These are phyloP conservation scores for Talaromyces islandicus DNA, from an alignment of 2,329 filamentous ascomycete genomes.

Conservation along the genomic window DNA sequence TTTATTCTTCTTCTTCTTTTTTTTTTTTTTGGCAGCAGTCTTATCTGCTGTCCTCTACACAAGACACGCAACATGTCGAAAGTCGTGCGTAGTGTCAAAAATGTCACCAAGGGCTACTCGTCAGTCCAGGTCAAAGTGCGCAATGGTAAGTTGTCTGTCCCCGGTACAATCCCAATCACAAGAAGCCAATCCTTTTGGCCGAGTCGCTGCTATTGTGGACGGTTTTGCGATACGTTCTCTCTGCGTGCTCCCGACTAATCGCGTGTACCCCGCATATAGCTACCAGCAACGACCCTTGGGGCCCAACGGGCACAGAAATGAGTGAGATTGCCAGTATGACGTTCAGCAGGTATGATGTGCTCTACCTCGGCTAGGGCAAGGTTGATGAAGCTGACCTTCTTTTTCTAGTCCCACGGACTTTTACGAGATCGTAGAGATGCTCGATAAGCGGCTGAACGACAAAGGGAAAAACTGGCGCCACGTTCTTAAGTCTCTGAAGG, in stretches of 20 bases:
- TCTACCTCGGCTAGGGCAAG: not conserved
- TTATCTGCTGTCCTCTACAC: not conserved
- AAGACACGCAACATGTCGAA: conserved; percentile 68
- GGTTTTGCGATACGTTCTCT: not conserved
- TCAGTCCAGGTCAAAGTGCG: conserved; percentile 95
- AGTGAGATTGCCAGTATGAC: conserved; percentile 97
- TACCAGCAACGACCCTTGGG: conserved; percentile 98
- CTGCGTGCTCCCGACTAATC: not conserved
- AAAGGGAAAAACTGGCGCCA: conserved; percentile 99
- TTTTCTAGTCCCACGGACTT: conserved; percentile 78
- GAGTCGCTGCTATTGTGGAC: not conserved
- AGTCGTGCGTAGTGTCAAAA: conserved; percentile 95
- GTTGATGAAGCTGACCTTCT: not conserved
- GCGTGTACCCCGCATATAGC: conserved; percentile 49
- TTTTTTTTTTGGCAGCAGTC: not conserved
- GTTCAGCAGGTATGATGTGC: conserved; percentile 76
- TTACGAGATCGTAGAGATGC: conserved; percentile 99
- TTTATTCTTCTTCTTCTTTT: not conserved
- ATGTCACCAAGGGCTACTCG: conserved; percentile 98
- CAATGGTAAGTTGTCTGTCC: conserved; percentile 64
- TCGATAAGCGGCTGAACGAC: conserved; percentile 96
- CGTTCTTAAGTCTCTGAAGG: conserved; percentile 94
- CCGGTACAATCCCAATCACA: not conserved
- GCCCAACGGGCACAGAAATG: conserved; percentile 96
- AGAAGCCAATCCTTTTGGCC: not conserved